A percentile compares a stretch with the other conserved stretches of the same genome.
phyloP scores from a whole-genome alignment of 1,284 basidiomycete species.

The Trichosporon asahii region DNA sequence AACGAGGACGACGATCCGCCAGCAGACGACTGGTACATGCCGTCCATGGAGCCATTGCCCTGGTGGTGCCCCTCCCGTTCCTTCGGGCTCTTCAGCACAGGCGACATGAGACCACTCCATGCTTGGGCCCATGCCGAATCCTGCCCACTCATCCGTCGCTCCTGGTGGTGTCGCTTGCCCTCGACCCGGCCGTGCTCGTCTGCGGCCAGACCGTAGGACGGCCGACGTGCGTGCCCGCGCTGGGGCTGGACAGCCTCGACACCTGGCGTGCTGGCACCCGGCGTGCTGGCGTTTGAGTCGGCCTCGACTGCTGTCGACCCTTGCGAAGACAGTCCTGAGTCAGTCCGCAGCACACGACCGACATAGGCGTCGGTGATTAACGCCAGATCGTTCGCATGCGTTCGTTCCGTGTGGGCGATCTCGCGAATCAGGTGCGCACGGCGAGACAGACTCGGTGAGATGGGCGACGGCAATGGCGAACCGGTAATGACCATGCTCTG shows the following conservation, averaged over 20 bases:
- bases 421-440: conserved; percentile 80
- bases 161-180: conserved; percentile 8
- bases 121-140: conserved; percentile 17
- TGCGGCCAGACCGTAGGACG: conserved; percentile 17
- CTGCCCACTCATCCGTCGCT: conserved; percentile 19
- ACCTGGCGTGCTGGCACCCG: not conserved
- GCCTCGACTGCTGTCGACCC: conserved; percentile 15
- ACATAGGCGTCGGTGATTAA: conserved; percentile 81
- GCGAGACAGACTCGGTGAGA: conserved; percentile 57
- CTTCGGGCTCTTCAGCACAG: conserved; percentile 15
- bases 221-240: conserved; percentile 15
- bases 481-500: conserved; percentile 22
- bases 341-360: conserved; percentile 31
- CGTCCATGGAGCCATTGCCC: conserved; percentile 12
- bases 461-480: conserved; percentile 15
- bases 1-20: conserved; percentile 12
- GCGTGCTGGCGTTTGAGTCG: conserved; percentile 16
- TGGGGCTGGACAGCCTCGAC: not conserved
- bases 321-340: conserved; percentile 29
- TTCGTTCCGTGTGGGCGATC: conserved; percentile 74
- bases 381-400: conserved; percentile 82
- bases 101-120: conserved; percentile 21
- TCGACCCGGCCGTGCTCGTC: conserved; percentile 10
- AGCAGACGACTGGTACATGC: conserved; percentile 3
- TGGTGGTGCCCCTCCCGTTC: conserved; percentile 4